These are phyloP conservation scores for Dendrostoma leiphaemia DNA, from an alignment of 2,329 filamentous ascomycete species.

Conservation along the genomic window DNA sequence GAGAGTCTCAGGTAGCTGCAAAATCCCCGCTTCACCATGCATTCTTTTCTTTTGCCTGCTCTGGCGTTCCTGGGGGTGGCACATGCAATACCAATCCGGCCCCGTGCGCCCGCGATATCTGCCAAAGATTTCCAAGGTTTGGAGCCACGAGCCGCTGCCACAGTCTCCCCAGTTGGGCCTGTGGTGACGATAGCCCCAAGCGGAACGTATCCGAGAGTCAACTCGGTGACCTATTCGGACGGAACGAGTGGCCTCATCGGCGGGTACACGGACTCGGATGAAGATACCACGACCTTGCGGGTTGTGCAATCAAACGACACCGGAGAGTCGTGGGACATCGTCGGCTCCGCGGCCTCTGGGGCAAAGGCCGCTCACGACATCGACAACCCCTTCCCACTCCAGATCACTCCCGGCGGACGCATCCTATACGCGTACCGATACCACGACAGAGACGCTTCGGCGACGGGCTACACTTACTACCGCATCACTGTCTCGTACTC, in stretches of 20 bases:
- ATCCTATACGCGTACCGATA: conserved; percentile 29
- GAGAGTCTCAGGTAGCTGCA: too few species aligned
- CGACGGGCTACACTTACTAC: conserved; percentile 29
- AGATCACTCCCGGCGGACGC: not conserved
- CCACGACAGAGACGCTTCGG: conserved; percentile 26
- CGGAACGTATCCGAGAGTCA: not conserved
- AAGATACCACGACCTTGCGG: not conserved
- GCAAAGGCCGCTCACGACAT: not conserved
- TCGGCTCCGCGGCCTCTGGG: not conserved
- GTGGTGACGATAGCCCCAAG: not conserved
- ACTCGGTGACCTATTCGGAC: not conserved
- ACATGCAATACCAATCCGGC: too few species aligned
- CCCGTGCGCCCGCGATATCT: too few species aligned
- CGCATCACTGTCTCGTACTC: conserved; percentile 42
- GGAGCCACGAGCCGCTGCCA: not conserved
- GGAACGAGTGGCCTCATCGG: not conserved
- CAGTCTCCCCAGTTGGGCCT: not conserved
- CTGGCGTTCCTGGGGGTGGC: too few species aligned
- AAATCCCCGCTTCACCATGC: too few species aligned
- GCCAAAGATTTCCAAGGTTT: too few species aligned
- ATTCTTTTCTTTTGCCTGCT: too few species aligned
- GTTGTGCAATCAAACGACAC: not conserved
- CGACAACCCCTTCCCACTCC: not conserved
- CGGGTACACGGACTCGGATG: not conserved
- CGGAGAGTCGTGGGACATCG: not conserved